Conservation (phyloP, 2,329 filamentous ascomycete species). For the Fusarium tjaetaba region DNA sequence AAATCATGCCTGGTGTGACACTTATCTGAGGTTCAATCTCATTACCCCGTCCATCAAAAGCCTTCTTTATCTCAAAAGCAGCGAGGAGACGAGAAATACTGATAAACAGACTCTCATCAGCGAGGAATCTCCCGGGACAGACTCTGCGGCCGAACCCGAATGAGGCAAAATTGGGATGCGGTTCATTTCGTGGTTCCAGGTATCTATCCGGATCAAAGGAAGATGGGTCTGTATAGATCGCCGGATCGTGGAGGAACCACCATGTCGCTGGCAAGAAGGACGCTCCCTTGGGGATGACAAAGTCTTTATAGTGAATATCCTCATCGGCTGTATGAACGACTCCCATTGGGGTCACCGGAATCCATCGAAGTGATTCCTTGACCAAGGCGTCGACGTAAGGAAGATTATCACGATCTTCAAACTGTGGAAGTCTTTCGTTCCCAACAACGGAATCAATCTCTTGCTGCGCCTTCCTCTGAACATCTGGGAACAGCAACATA, state of each 20-base stretch:
- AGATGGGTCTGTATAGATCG: conserved; percentile 63
- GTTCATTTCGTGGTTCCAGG: conserved; percentile 5
- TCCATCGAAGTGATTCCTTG: conserved; percentile 43
- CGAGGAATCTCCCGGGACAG: not conserved
- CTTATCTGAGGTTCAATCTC: not conserved
- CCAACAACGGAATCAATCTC: conserved; percentile 42
- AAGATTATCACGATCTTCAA: conserved; percentile 39
- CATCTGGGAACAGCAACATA: conserved; percentile 26
- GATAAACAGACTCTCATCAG: not conserved
- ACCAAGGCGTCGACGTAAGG: conserved; percentile 44
- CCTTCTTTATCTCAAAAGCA: not conserved
- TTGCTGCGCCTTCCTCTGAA: conserved; percentile 32
- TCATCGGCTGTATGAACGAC: conserved; percentile 50
- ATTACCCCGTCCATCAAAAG: not conserved
- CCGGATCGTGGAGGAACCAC: conserved; percentile 66
- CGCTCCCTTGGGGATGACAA: conserved; percentile 37
- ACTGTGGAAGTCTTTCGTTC: conserved; percentile 32
- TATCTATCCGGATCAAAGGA: conserved; percentile 42
- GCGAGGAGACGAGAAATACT: not conserved
- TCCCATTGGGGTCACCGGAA: conserved; percentile 43
- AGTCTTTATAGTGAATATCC: conserved; percentile 28
- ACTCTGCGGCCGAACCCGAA: conserved; percentile 16
- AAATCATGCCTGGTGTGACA: not conserved
- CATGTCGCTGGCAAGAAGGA: conserved; percentile 24
- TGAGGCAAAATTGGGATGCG: not conserved